Conservation (phyloP, 805 yeast species). For the Scheffersomyces ergatensis region DNA sequence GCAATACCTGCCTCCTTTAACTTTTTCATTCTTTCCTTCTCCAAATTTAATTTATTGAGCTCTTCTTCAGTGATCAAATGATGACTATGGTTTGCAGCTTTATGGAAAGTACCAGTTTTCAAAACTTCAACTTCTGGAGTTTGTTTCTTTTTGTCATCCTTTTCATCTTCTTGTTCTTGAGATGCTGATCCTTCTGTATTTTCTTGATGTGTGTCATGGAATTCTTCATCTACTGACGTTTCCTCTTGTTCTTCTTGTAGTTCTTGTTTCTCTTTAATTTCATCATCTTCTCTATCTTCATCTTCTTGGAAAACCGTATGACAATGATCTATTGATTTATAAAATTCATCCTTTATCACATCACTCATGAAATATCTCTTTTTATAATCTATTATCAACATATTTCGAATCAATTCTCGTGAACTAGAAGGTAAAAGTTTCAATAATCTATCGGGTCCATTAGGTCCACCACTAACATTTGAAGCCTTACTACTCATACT, state of each 20-base stretch:
- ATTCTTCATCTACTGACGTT: neutral
- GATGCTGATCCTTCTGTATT: conserved; percentile 8
- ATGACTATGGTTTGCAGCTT: conserved; percentile 51
- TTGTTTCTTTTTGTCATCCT: neutral
- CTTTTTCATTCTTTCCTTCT: conserved; percentile 24
- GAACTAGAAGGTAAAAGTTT: conserved; percentile 69
- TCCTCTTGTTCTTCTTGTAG: neutral
- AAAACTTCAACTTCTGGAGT: neutral
- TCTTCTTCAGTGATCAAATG: conserved; percentile 70
- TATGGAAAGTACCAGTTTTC: conserved; percentile 2
- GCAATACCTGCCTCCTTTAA: conserved; percentile 18
- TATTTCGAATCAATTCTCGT: conserved; percentile 56
- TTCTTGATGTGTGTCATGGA: too few relatives aligned
- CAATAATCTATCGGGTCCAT: conserved; percentile 72
- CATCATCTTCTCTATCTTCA: conserved; percentile 7
- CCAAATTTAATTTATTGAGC: conserved; percentile 34
- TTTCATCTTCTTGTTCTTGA: conserved; percentile 2
- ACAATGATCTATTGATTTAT: conserved; percentile 56
- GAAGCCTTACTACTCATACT: conserved; percentile 2
- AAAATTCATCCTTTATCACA: conserved; percentile 58
- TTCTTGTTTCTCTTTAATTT: neutral
- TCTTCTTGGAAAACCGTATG: conserved; percentile 13
- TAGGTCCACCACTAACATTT: conserved; percentile 11
- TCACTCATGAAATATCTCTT: conserved; percentile 59
- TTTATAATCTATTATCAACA: conserved; percentile 61